phyloP scores from a whole-genome alignment of 2,329 filamentous ascomycete genomes.

The Aspergillus awamori region DNA sequence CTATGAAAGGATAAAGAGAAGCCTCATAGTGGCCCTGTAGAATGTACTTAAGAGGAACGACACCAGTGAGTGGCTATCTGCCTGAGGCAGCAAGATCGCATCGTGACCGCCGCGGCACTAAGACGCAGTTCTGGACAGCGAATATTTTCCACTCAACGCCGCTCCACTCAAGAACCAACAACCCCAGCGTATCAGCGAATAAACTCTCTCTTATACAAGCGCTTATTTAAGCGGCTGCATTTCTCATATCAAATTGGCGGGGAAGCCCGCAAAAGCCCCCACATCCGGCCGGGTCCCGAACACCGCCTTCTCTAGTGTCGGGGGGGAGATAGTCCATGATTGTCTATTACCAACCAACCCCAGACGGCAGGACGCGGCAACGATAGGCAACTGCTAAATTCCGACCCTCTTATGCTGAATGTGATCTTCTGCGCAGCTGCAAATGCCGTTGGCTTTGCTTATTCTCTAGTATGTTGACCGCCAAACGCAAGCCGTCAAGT shows the following conservation, averaged over 20 bases:
- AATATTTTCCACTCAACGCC: neutral
- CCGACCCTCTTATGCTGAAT: constrained; percentile 1
- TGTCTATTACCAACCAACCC: neutral
- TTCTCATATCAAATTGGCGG: constrained; percentile 15
- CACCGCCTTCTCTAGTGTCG: constrained; percentile 29
- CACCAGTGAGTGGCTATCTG: neutral
- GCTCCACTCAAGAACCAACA: neutral
- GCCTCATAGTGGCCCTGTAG: no score
- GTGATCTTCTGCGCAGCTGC: constrained; percentile 6
- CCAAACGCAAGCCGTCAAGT: constrained; percentile 34
- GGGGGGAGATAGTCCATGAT: constrained; percentile 10
- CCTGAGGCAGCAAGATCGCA: neutral
- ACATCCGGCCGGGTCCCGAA: constrained; percentile 25
- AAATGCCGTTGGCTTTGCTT: constrained; percentile 21
- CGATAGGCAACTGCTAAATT: neutral
- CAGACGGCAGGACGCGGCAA: constrained; percentile 2
- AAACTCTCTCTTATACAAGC: neutral
- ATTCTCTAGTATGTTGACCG: constrained; percentile 24
- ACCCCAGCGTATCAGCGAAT: neutral
- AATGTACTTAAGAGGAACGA: neutral
- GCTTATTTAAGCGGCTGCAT: neutral
- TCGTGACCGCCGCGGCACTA: neutral
- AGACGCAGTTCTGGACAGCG: neutral
- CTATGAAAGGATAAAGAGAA: no score
- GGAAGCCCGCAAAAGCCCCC: constrained; percentile 26